phyloP scores from a whole-genome alignment of 805 yeast species.

The Wickerhamiella brachini region DNA sequence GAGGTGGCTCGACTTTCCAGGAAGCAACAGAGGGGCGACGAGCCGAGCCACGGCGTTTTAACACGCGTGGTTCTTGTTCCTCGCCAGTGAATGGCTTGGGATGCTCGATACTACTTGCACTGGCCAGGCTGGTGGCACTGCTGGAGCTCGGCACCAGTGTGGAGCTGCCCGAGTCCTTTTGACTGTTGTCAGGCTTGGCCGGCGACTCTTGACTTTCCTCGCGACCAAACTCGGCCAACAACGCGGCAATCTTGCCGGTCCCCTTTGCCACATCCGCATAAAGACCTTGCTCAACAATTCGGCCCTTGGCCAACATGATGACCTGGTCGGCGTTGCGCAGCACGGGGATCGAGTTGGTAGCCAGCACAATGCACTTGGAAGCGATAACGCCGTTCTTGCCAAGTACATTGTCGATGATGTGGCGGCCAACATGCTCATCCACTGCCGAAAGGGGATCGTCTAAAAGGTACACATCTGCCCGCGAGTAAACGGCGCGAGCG shows the following conservation, averaged over 20 bases:
- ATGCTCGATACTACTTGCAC: not conserved
- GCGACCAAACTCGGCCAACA: constrained; percentile 15
- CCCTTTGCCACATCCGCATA: constrained; percentile 16
- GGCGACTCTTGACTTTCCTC: not conserved
- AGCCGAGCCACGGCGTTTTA: constrained; percentile 18
- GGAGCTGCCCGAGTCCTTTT: not conserved
- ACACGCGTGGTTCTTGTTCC: not conserved
- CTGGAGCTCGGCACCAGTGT: not conserved
- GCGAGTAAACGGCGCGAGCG: constrained; percentile 67
- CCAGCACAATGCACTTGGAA: constrained; percentile 61
- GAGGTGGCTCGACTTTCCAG: constrained; percentile 24
- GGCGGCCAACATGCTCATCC: constrained; percentile 76
- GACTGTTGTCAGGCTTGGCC: not conserved
- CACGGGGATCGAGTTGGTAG: constrained; percentile 78
- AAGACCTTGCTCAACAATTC: constrained; percentile 26
- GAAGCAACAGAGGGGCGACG: constrained; percentile 57
- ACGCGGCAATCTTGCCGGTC: constrained; percentile 9
- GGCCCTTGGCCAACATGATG: constrained; percentile 45
- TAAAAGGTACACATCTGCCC: constrained; percentile 49
- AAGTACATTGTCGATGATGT: constrained; percentile 59
- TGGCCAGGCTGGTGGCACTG: not conserved
- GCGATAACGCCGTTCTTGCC: constrained; percentile 69
- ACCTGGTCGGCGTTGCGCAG: constrained; percentile 60
- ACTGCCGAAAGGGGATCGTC: constrained; percentile 80
- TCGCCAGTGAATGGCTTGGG: not conserved